Evolutionary conservation across 73 alveolate genomes (phyloP).

Genomic region (Symbiodinium natans): DNA sequence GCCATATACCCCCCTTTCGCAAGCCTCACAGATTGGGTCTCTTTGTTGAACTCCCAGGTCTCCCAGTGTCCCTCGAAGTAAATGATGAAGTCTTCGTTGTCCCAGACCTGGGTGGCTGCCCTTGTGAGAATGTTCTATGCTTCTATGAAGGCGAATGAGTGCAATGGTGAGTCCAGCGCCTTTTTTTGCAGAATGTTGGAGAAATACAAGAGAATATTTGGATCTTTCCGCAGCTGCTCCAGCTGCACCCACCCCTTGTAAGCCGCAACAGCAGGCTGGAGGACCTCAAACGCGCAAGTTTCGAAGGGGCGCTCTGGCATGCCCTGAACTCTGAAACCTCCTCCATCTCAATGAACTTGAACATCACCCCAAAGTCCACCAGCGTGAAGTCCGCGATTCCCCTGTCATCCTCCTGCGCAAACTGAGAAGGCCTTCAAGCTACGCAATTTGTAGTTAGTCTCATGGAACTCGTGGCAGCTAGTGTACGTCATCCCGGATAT

Average conservation of each 20-base stretch:
- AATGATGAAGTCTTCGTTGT: slow-evolving; percentile 78
- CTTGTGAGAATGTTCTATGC: too few relatives aligned
- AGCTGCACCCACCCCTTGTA: slow-evolving; percentile 83
- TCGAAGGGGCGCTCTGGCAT: background rate
- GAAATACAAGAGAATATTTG: slow-evolving; percentile 73
- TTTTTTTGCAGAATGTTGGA: slow-evolving; percentile 71
- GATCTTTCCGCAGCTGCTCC: slow-evolving; percentile 70
- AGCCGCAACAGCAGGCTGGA: slow-evolving; percentile 92
- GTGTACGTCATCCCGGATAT: too few relatives aligned
- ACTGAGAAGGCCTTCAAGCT: too few relatives aligned
- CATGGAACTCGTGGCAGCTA: too few relatives aligned
- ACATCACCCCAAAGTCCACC: slow-evolving; percentile 91
- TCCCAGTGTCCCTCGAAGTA: slow-evolving; percentile 94
- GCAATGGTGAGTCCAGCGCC: background rate
- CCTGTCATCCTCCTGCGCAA: slow-evolving; percentile 40
- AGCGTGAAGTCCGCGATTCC: slow-evolving; percentile 84
- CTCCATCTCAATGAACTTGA: slow-evolving; percentile 93
- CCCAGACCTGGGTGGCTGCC: slow-evolving; percentile 69
- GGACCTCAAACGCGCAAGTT: slow-evolving; percentile 8
- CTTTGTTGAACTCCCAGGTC: slow-evolving; percentile 92
- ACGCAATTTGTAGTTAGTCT: too few relatives aligned
- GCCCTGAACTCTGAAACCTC: background rate
- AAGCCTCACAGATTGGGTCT: slow-evolving; percentile 61
- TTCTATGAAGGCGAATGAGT: background rate
- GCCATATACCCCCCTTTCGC: too few relatives aligned